Base-by-base conservation (phyloP, 225 moss, liverwort and hornwort species). In the Antitrichia curtipendula region DNA sequence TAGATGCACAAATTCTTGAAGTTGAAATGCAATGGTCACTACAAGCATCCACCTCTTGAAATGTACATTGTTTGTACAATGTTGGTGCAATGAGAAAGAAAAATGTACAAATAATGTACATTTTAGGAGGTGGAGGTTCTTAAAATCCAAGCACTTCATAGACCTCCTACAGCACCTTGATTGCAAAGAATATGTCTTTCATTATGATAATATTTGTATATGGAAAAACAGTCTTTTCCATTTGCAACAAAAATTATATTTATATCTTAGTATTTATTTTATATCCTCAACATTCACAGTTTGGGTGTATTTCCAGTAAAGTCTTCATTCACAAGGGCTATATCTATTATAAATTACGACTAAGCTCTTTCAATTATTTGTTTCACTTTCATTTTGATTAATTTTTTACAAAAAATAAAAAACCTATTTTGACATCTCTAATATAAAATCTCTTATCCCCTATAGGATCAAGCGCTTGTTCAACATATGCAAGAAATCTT, bases 61-160 rank as follows among this genome's bases (percentile, higher is more conserved):
- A 10, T 36, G 36, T 65, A 65, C 6, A 10, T 2, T 66, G 3
- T 20, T 66, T 66, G n/a, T 66, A 13, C 6, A 66, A 12, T 11
- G 20, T 5, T 21, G 12, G 4, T 22, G n/a, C 12, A 38, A n/a
- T 66, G 66, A 38, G 22, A 66, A n/a, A 20, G 2, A 0, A 38
- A 65, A n/a, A 66, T 66, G 66, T 66, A 4, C 66, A 66, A n/a
- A 66, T 38, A 66, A 7, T 60, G 14, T 13, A 28, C 28, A 60
- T 34, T 64, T 34, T 0, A 34, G 1, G 5, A 62, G 8, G 17
- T 65, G 36, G 18, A 36, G 1, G 6, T 20, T 14, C 1, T 20
- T 11, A 19, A n/a, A 38, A 3, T 4, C 2, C 12, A 22, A 38
- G 22, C 3, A 0, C 13, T n/a, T 22, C 3, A 12, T 38, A 4